A percentile compares a stretch with the other conserved stretches of the same genome.
Conservation (phyloP, 2,329 filamentous ascomycete species). For the Fusarium sp. region DNA sequence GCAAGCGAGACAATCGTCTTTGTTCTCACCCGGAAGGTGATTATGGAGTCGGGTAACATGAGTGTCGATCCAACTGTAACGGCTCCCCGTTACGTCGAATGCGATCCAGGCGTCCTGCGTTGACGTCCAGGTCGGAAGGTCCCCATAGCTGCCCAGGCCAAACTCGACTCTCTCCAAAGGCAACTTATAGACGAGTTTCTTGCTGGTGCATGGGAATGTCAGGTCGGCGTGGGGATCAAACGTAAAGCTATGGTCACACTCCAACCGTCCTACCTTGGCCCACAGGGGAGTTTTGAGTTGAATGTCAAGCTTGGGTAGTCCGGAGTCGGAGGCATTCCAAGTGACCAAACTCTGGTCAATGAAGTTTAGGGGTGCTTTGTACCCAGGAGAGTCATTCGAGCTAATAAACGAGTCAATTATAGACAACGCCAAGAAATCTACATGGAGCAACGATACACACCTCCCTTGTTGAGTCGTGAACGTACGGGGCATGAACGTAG, state of each 20-base stretch:
- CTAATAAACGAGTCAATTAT: background rate
- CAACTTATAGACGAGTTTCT: background rate
- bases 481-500: background rate
- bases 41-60: no score
- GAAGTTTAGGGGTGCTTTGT: background rate
- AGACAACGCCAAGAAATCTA: background rate
- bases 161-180: background rate
- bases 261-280: background rate
- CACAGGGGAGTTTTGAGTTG: background rate
- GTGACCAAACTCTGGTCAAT: background rate
- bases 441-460: background rate
- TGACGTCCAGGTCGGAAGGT: background rate
- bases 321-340: background rate
- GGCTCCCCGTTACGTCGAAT: background rate
- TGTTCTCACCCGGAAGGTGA: no score
- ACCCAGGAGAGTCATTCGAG: background rate
- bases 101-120: background rate
- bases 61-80: background rate
- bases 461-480: background rate
- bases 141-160: background rate
- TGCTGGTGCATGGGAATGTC: background rate
- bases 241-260: background rate
- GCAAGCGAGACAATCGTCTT: background rate
- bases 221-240: background rate
- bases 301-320: background rate